These are phyloP conservation scores for Pisolithus orientalis DNA, from an alignment of 768 basidiomycete species.

Conservation along the genomic window DNA sequence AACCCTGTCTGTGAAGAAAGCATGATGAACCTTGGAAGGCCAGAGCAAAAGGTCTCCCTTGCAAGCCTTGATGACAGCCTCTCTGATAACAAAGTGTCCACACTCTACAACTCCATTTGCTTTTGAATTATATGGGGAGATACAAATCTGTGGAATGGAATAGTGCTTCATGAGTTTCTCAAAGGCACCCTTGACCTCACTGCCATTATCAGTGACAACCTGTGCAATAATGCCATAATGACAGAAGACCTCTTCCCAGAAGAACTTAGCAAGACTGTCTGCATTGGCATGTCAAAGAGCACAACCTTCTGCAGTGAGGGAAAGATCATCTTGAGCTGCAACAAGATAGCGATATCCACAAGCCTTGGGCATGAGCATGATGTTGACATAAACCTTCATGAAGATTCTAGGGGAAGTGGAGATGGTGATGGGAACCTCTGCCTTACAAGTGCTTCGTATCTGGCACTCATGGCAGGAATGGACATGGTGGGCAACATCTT, in stretches of 20 bases:
- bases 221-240: too few species aligned
- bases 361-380: too few species aligned
- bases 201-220: too few species aligned
- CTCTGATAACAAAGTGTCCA: conserved; percentile 26
- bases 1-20: conserved; percentile 19
- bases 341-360: too few species aligned
- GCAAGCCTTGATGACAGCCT: conserved; percentile 26
- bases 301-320: too few species aligned
- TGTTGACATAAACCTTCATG: conserved; percentile 1
- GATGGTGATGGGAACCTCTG: conserved; percentile 10
- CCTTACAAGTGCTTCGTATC: conserved; percentile 18
- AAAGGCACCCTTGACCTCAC: not conserved
- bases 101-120: conserved; percentile 34
- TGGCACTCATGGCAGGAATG: conserved; percentile 28
- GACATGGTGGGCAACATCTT: not conserved
- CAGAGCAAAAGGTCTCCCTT: conserved; percentile 12
- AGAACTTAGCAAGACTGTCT: too few species aligned
- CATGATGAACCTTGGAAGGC: conserved; percentile 17
- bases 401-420: conserved; percentile 6
- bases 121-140: conserved; percentile 30
- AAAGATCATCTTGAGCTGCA: too few species aligned
- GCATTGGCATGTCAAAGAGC: too few species aligned
- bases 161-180: not conserved
- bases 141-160: not conserved
- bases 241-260: too few species aligned